phyloP scores from a whole-genome alignment of 345 rosid species.

The sweet orange (Citrus sinensis) region DVS_A1.0 CM039169.1:30229001-30229500 shows the following conservation, averaged over 20 bases:
- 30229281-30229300: slow-evolving; percentile 25
- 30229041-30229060: slow-evolving; percentile 91
- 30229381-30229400: slow-evolving; percentile 43
- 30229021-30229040: slow-evolving; percentile 95
- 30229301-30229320: slow-evolving; percentile 38
- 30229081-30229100: slow-evolving; percentile 38
- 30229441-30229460: slow-evolving; percentile 42
- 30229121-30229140: slow-evolving; percentile 17
- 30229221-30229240: slow-evolving; percentile 28
- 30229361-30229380: slow-evolving; percentile 63
- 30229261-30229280: slow-evolving; percentile 48
- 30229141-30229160: slow-evolving; percentile 25
- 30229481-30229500: slow-evolving; percentile 19
- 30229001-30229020: slow-evolving; percentile 95
- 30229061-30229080: slow-evolving; percentile 88
- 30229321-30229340: slow-evolving; percentile 64
- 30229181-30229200: slow-evolving; percentile 48
- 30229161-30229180: slow-evolving; percentile 45
- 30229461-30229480: slow-evolving; percentile 21
- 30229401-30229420: slow-evolving; percentile 37
- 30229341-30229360: slow-evolving; percentile 83
- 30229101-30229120: slow-evolving; percentile 17
- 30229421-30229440: slow-evolving; percentile 54
- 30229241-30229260: slow-evolving; percentile 32
- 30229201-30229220: slow-evolving; percentile 39